Evolutionary conservation across 345 rosid species (phyloP).

Genomic region (Acer negundo): DNA sequence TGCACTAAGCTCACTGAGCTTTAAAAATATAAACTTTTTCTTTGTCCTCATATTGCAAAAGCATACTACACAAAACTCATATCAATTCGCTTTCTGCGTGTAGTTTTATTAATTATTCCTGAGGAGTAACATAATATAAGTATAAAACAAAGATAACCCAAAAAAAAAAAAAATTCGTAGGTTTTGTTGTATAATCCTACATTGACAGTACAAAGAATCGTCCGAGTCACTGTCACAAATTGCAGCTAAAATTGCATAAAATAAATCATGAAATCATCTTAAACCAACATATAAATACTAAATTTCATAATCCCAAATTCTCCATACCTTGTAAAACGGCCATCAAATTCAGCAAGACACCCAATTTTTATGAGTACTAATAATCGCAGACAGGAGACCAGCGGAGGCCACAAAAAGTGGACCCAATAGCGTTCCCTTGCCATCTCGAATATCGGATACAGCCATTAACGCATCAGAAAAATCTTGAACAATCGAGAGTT

Average conservation of each 20-base stretch:
- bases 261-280: neutral
- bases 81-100: neutral
- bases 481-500: slow-evolving; percentile 77
- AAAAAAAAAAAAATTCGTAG: no score
- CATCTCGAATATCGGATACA: slow-evolving; percentile 68
- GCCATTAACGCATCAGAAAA: slow-evolving; percentile 86
- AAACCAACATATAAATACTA: neutral
- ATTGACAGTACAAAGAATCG: slow-evolving; percentile 4
- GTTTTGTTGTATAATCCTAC: slow-evolving; percentile 1
- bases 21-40: neutral
- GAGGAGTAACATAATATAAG: neutral
- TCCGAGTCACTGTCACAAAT: neutral
- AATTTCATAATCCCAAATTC: neutral
- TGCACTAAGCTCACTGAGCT: neutral
- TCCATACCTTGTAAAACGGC: slow-evolving; percentile 18
- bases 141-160: neutral
- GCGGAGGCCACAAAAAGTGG: slow-evolving; percentile 63
- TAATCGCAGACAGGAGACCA: slow-evolving; percentile 79
- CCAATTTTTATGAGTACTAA: slow-evolving; percentile 95
- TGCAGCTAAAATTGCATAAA: neutral
- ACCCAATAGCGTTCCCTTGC: slow-evolving; percentile 59
- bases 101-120: slow-evolving; percentile 9
- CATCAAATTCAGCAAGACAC: slow-evolving; percentile 55
- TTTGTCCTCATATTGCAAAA: neutral
- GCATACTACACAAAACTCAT: neutral